These are phyloP conservation scores for Picochlorum sp. DNA, from an alignment of 139 green algal genomes.

Conservation along the genomic window DNA sequence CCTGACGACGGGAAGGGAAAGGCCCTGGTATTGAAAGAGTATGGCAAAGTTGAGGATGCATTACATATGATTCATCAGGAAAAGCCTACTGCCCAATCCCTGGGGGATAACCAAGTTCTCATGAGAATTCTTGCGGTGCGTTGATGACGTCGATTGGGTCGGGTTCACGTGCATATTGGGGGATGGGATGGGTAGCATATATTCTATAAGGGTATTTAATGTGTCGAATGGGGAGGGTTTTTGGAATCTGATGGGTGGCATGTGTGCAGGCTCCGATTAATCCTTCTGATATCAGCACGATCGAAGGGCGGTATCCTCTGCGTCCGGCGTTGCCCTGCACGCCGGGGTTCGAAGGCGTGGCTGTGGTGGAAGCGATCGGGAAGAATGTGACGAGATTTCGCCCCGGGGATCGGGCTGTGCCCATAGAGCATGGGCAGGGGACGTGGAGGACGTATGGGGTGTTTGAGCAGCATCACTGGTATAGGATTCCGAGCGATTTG, in stretches of 20 bases:
- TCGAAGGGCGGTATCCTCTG: conserved; percentile 72
- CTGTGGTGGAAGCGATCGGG: conserved; percentile 42
- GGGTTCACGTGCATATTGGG: no score
- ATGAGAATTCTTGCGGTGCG: conserved; percentile 21
- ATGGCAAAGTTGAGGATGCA: conserved; percentile 6
- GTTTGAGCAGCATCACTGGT: conserved; percentile 14
- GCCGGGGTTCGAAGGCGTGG: conserved; percentile 73
- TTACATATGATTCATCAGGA: conserved; percentile 1
- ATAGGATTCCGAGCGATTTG: conserved; percentile 25
- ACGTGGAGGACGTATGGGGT: conserved; percentile 58
- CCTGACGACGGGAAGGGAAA: background rate
- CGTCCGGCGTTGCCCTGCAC: conserved; percentile 43
- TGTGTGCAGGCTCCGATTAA: conserved; percentile 62
- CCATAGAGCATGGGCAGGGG: conserved; percentile 46
- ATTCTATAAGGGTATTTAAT: no score
- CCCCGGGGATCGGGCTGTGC: conserved; percentile 66
- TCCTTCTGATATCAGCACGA: conserved; percentile 71
- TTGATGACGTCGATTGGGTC: no score
- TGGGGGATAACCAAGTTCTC: conserved; percentile 20
- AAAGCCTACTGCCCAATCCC: background rate
- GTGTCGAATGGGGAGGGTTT: no score
- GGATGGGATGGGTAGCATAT: no score
- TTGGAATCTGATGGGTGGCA: no score
- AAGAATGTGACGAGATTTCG: conserved; percentile 37
- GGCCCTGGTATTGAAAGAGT: background rate